Conservation (phyloP, 371 early-diverging fungal genomes). For the Phascolomyces articulosus region DNA sequence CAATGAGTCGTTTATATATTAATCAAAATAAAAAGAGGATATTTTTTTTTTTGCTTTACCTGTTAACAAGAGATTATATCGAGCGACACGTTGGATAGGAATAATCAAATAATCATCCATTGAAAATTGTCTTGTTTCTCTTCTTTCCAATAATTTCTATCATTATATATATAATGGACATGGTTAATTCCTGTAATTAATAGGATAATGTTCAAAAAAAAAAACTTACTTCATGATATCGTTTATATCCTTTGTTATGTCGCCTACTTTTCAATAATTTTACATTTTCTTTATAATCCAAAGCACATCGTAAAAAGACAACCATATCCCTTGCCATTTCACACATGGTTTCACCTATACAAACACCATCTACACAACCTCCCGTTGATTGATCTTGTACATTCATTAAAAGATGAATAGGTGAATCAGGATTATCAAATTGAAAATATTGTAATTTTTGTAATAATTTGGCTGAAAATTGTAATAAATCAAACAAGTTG, state of each 20-base stretch:
- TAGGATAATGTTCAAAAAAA: too few relatives aligned
- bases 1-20: too few relatives aligned
- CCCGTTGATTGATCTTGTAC: neutral
- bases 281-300: slow-evolving; percentile 38
- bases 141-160: slow-evolving; percentile 29
- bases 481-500: slow-evolving; percentile 30
- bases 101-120: slow-evolving; percentile 42
- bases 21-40: neutral
- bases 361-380: slow-evolving; percentile 6
- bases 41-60: slow-evolving; percentile 19
- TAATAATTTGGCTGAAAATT: slow-evolving; percentile 30
- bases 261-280: slow-evolving; percentile 18
- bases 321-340: slow-evolving; percentile 29
- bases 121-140: slow-evolving; percentile 41
- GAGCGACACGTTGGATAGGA: slow-evolving; percentile 44
- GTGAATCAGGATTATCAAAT: neutral
- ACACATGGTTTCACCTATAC: slow-evolving; percentile 28
- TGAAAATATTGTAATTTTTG: slow-evolving; percentile 24
- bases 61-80: slow-evolving; percentile 37
- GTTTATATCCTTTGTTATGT: slow-evolving; percentile 26
- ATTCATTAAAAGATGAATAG: neutral
- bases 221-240: slow-evolving; percentile 24
- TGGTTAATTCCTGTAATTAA: neutral
- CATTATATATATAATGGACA: neutral
- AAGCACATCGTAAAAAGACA: slow-evolving; percentile 35